Evolutionary conservation across 2,329 filamentous ascomycete genomes (phyloP).

Genomic region (Exserohilum rostratum): DNA sequence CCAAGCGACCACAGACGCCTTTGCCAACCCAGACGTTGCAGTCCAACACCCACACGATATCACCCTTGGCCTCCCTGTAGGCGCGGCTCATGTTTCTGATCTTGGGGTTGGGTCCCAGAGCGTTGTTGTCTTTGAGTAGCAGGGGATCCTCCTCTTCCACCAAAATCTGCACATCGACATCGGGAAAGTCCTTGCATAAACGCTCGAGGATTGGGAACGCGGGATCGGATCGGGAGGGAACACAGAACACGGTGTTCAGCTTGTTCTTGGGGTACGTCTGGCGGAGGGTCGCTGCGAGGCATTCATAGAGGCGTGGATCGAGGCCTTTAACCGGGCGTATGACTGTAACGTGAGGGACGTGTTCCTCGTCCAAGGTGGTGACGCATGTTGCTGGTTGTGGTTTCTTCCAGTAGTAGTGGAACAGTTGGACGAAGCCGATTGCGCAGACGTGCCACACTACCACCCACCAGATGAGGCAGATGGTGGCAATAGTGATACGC

Average conservation of each 20-base stretch:
- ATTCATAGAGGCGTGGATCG: slow-evolving; percentile 89
- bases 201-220: slow-evolving; percentile 75
- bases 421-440: slow-evolving; percentile 65
- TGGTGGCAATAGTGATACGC: slow-evolving; percentile 50
- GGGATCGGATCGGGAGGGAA: slow-evolving; percentile 75
- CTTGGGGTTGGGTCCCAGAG: slow-evolving; percentile 94
- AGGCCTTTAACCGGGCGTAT: slow-evolving; percentile 93
- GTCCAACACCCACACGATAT: slow-evolving; percentile 93
- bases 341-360: slow-evolving; percentile 82
- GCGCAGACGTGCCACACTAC: slow-evolving; percentile 62
- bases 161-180: slow-evolving; percentile 72
- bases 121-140: slow-evolving; percentile 61
- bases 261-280: slow-evolving; percentile 80
- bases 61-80: slow-evolving; percentile 82
- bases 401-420: slow-evolving; percentile 58
- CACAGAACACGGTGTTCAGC: slow-evolving; percentile 81
- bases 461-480: slow-evolving; percentile 63
- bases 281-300: slow-evolving; percentile 81
- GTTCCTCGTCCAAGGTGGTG: slow-evolving; percentile 40
- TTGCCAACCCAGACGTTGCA: slow-evolving; percentile 92
- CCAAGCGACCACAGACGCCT: slow-evolving; percentile 83
- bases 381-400: slow-evolving; percentile 53
- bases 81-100: slow-evolving; percentile 94
- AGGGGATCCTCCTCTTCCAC: slow-evolving; percentile 82
- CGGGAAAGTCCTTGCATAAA: slow-evolving; percentile 74